Base-by-base conservation (phyloP, 164 flowering plant genomes). In the Echeveria elegans region DNA sequence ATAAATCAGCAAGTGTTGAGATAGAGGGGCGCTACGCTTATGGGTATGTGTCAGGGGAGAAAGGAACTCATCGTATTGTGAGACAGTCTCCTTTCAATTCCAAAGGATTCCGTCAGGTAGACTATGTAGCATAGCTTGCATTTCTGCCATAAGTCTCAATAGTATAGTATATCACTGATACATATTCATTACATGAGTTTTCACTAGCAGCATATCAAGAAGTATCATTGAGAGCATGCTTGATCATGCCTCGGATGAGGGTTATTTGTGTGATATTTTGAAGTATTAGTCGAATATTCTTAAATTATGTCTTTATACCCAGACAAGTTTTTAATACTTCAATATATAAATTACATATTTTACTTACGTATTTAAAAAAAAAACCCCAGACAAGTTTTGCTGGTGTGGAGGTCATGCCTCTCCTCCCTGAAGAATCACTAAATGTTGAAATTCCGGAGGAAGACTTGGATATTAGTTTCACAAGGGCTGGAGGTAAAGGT, bases 261-360 rank as follows among this genome's bases (percentile, higher is more conserved):
- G 32, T 56, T 56, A 14, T 56, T 9, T 56, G 31, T 56, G 32
- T 12, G 19, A 56, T 56, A 24, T 5, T 21, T 50, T n/a, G n/a
- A n/a, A n/a, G n/a, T n/a, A n/a, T n/a, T n/a, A n/a, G n/a, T n/a
- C n/a, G n/a, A n/a, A n/a, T n/a, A n/a, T n/a, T n/a, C n/a, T n/a
- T n/a, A n/a, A n/a, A n/a, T n/a, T n/a, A n/a, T n/a, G n/a, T 62
- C 34, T 24, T 52, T 59, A 8, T 45, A 16, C 19, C 45, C 86
- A 90, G 99, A 95, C 99, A 34, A 94, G 97, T 74, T 94, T 94
- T 79, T n/a, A n/a, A n/a, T n/a, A n/a, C n/a, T n/a, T n/a, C n/a
- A n/a, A n/a, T n/a, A n/a, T n/a, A n/a, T n/a, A n/a, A n/a, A n/a
- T n/a, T n/a, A n/a, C n/a, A n/a, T n/a, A n/a, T n/a, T n/a, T n/a